These are phyloP conservation scores for Linum usitatissimum DNA, from an alignment of 345 rosid species.

Conservation along the genomic window DNA sequence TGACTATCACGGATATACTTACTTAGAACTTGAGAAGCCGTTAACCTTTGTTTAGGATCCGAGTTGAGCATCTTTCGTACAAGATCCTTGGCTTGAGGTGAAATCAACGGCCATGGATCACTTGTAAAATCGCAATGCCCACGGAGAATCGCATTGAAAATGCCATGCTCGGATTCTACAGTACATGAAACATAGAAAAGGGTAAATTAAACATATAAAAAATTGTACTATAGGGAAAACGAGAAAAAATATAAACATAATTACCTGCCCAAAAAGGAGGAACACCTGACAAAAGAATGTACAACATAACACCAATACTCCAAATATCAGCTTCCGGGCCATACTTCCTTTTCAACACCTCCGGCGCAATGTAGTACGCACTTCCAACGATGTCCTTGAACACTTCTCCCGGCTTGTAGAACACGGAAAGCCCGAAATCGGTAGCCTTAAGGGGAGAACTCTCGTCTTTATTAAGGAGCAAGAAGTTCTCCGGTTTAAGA, in stretches of 20 bases:
- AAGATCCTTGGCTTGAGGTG: constrained; percentile 81
- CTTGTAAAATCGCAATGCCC: constrained; percentile 72
- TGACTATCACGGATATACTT: constrained; percentile 13
- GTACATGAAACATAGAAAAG: no score
- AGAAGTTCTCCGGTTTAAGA: constrained; percentile 91
- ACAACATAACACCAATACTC: constrained; percentile 76
- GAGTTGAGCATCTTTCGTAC: constrained; percentile 82
- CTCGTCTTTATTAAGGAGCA: constrained; percentile 66
- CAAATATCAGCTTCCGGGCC: constrained; percentile 77
- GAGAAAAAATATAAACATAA: no score
- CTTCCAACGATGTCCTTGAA: constrained; percentile 67
- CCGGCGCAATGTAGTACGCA: constrained; percentile 92
- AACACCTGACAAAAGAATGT: constrained; percentile 76
- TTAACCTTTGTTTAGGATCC: constrained; percentile 79
- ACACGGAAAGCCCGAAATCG: constrained; percentile 80
- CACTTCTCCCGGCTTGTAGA: constrained; percentile 80
- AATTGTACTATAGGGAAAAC: no score
- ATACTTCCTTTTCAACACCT: constrained; percentile 76
- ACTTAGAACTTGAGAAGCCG: constrained; percentile 88
- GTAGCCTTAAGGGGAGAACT: constrained; percentile 85
- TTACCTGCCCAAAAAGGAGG: constrained; percentile 98
- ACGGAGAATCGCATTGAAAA: constrained; percentile 76
- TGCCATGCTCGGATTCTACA: constrained; percentile 84
- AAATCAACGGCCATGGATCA: constrained; percentile 94
- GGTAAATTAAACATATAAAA: no score